These are phyloP conservation scores for Xylaria sp. DNA, from an alignment of 2,329 filamentous ascomycete species.

Conservation along the genomic window DNA sequence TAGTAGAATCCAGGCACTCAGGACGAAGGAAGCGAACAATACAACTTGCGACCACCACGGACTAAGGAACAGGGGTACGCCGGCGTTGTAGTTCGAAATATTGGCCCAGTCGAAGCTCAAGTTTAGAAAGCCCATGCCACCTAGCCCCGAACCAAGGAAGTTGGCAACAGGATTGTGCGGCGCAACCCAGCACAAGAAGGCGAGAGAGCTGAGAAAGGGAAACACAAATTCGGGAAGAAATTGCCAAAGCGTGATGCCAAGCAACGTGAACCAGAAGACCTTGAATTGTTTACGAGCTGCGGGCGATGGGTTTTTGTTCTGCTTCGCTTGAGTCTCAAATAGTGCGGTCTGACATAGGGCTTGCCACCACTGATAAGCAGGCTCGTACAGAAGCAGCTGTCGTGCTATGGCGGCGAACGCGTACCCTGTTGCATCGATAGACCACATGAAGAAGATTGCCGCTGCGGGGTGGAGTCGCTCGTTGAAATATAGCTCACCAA, in stretches of 20 bases:
- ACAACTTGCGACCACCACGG: constrained; percentile 70
- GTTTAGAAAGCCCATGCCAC: constrained; percentile 70
- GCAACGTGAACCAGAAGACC: constrained; percentile 65
- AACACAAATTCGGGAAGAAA: constrained; percentile 71
- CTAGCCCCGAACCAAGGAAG: constrained; percentile 69
- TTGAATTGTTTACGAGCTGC: constrained; percentile 64
- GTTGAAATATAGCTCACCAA: constrained; percentile 68
- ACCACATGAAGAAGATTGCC: constrained; percentile 69
- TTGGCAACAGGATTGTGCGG: constrained; percentile 67
- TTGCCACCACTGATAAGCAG: constrained; percentile 64
- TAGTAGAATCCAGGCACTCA: constrained; percentile 67
- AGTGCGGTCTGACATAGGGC: constrained; percentile 65
- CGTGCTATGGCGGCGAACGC: constrained; percentile 67
- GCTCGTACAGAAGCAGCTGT: constrained; percentile 67
- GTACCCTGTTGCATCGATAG: constrained; percentile 67
- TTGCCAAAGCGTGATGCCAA: constrained; percentile 67
- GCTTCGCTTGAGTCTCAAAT: constrained; percentile 66
- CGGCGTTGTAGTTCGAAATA: constrained; percentile 61
- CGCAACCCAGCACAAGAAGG: constrained; percentile 72
- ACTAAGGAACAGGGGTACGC: constrained; percentile 58
- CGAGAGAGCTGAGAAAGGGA: constrained; percentile 67
- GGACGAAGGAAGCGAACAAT: constrained; percentile 63
- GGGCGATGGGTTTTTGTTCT: constrained; percentile 60
- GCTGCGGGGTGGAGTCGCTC: constrained; percentile 62
- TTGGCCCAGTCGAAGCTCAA: constrained; percentile 70